Evolutionary conservation across 208 protist species (phyloP), one percentile per base, ranked within the genome.

Genomic region (Acanthamoeba lenticulata): DNA sequence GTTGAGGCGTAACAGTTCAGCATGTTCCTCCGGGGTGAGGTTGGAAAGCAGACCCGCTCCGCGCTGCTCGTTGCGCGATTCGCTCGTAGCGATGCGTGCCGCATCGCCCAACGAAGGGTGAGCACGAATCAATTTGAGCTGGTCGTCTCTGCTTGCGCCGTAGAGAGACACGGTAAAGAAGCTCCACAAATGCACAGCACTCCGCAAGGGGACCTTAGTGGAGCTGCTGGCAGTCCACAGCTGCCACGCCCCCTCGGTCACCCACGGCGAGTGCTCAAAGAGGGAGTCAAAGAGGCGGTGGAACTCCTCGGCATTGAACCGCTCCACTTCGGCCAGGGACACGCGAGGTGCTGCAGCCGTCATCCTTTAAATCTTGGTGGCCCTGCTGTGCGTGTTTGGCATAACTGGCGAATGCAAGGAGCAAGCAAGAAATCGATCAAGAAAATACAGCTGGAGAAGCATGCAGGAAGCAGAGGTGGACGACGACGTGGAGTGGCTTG

Each of bases 121-220:
- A 6, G 67, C 67, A n/a, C 67, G 67, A 29, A 77, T 77, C 3
- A 77, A n/a, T 13, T 34, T n/a, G 34, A 77, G 38, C 36, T 77
- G 67, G 24, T 77, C 67, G 34, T 77, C 67, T 34, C 42, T 77
- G 67, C 34, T 45, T 17, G 67, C 67, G 1, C 67, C 67, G 19
- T 77, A 77, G 34, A 77, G 36, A 17, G 67, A 42, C 3, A 77
- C 67, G 19, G 34, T 24, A 15, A 77, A 77, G 34, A 77, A 34
- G 36, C 67, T 77, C 67, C 67, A 77, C 67, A 77, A 77, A 77
- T 77, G 67, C 29, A 77, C 67, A n/a, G 67, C 67, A 34, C 67
- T 77, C 6, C 36, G 67, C 36, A 77, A 29, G 36, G 67, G 67
- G 4, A 15, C 34, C 67, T 44, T 77, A 15, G 6, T n/a, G 19